These are phyloP conservation scores for Themeda triandra DNA, from an alignment of 176 grass and related monocot genomes.

Conservation along the genomic window DNA sequence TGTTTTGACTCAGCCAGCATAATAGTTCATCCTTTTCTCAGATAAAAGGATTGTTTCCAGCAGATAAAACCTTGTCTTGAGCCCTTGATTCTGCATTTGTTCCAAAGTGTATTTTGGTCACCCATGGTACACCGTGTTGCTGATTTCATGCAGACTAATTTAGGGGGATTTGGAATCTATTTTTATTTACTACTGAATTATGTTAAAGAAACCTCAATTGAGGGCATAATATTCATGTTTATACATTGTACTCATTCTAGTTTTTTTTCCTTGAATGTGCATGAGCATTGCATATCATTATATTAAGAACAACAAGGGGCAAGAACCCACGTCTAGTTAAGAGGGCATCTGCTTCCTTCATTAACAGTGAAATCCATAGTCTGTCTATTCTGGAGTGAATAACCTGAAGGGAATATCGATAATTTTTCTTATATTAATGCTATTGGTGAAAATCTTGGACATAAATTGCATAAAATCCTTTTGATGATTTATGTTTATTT, in stretches of 20 bases:
- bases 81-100: neutral
- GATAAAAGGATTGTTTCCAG: neutral
- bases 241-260: neutral
- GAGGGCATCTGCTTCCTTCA: neutral
- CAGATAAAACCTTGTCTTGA: neutral
- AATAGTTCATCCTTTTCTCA: neutral
- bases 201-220: neutral
- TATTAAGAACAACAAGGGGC: neutral
- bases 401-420: neutral
- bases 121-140: neutral
- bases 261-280: neutral
- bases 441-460: neutral
- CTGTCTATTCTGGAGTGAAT: neutral
- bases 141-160: neutral
- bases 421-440: neutral
- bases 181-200: neutral
- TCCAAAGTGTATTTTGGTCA: neutral
- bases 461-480: neutral
- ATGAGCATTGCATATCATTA: neutral
- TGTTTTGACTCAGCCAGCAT: neutral
- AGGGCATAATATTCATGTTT: neutral
- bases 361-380: neutral
- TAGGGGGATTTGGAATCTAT: neutral
- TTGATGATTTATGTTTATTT: conserved; percentile 18
- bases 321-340: neutral